Base-by-base conservation (phyloP, 495 filamentous ascomycete species). In the Clavariopsis aquatica region DNA sequence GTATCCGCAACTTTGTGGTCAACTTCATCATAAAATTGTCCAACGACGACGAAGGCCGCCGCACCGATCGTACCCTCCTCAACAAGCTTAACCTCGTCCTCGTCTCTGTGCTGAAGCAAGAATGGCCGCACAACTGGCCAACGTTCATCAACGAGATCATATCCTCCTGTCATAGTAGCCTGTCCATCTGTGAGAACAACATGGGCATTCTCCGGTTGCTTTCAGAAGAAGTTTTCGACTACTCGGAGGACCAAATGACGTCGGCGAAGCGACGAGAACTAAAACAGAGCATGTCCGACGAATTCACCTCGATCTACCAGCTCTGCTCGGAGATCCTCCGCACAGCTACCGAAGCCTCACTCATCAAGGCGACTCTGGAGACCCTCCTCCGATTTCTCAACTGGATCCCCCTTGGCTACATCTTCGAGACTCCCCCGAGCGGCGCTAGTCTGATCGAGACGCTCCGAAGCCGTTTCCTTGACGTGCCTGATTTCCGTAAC, bases 41-140 rank as follows among this genome's bases (percentile, higher is more conserved):
- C 27, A 84, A 81, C 71, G 89, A 89, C 31, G 93, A 97, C 74
- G 93, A 96, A 72, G 89, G 85, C 64, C 82, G 96, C 38, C 86
- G 86, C 68, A 79, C 80, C 57, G 86, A 99, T 72, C 85, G 89
- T 62, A 90, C 91, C 43, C 88, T 99, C 28, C 76, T 99, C 71
- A 98, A 97, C 81, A 98, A 99, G 79, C 84, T 99, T 49, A 98
- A 99, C 67, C 85, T 99, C 55, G 93, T 97, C 23, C 87, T 99
- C 56, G 91, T 99, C 66, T 96, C 91, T 36, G 94, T 99, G 59
- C 78, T 99, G 70, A 99, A 99, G 81, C 94, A 99, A 77, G 94
- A 99, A 76, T 99, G 94, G 94, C 94, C 94, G n/a, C 93, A 97
- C 75, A 94, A 98, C 80, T 99, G 94, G 94, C 94, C 95, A 9